phyloP scores from a whole-genome alignment of 805 yeast genomes.

The Ogataea philodendri region DNA sequence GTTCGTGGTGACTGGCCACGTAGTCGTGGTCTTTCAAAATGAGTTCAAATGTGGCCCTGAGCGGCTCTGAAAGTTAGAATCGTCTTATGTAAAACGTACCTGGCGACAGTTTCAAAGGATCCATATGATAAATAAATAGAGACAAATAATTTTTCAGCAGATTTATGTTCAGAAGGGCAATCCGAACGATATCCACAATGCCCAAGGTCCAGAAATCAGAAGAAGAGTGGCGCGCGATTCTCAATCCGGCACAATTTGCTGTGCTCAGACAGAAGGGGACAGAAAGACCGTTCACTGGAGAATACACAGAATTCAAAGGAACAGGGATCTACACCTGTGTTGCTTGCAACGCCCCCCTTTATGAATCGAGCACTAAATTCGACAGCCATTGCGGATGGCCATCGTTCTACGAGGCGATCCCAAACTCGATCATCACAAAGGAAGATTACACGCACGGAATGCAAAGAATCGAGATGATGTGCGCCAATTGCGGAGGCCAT shows the following conservation, averaged over 20 bases:
- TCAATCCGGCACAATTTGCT: constrained; percentile 73
- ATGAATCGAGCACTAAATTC: constrained; percentile 77
- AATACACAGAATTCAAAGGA: constrained; percentile 48
- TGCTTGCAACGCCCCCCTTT: constrained; percentile 79
- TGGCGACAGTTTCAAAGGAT: constrained; percentile 6
- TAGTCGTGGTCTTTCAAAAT: constrained; percentile 21
- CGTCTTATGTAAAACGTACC: constrained; percentile 2
- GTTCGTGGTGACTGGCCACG: constrained; percentile 15
- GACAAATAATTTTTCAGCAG: background rate
- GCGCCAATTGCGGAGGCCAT: constrained; percentile 89
- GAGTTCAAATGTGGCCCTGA: constrained; percentile 11
- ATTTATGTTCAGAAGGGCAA: constrained; percentile 4
- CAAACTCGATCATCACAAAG: constrained; percentile 65
- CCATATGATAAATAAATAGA: constrained; percentile 4
- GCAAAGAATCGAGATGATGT: constrained; percentile 85
- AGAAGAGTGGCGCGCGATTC: constrained; percentile 75
- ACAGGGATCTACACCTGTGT: constrained; percentile 79
- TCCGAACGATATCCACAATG: constrained; percentile 4
- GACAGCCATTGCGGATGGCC: constrained; percentile 98
- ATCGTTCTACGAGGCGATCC: constrained; percentile 86
- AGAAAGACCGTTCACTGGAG: constrained; percentile 65
- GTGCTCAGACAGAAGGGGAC: constrained; percentile 76
- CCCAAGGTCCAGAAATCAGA: constrained; percentile 35
- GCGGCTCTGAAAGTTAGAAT: constrained; percentile 10
- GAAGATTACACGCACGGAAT: constrained; percentile 70